Evolutionary conservation across 108 stramenopile genomes (phyloP).

Genomic region (Fragilaria radians): DNA sequence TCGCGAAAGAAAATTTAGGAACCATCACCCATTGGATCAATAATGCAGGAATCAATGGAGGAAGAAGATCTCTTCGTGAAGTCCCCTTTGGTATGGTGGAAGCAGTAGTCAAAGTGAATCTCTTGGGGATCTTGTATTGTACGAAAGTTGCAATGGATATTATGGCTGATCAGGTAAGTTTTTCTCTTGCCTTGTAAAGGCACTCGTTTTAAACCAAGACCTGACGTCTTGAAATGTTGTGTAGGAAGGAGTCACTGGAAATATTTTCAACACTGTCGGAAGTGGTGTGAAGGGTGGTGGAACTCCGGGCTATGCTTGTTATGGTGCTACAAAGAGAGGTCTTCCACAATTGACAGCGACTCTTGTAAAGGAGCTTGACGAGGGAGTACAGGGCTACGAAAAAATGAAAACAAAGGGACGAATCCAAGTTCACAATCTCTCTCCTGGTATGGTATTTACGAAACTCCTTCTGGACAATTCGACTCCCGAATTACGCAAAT

Average conservation of each 20-base stretch:
- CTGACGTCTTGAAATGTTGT: slow-evolving; percentile 1
- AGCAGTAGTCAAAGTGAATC: slow-evolving; percentile 78
- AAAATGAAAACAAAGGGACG: slow-evolving; percentile 66
- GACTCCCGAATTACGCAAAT: slow-evolving; percentile 87
- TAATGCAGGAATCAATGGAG: slow-evolving; percentile 89
- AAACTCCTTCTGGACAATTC: slow-evolving; percentile 85
- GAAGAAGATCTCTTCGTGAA: slow-evolving; percentile 71
- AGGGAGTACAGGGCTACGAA: slow-evolving; percentile 84
- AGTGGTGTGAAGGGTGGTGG: slow-evolving; percentile 89
- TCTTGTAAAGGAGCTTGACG: slow-evolving; percentile 79
- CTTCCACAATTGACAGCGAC: slow-evolving; percentile 82
- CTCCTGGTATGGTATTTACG: slow-evolving; percentile 92
- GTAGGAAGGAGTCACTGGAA: slow-evolving; percentile 62
- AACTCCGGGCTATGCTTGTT: slow-evolving; percentile 89
- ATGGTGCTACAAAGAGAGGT: slow-evolving; percentile 89
- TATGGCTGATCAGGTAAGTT: slow-evolving; percentile 65
- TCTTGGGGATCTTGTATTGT: slow-evolving; percentile 76
- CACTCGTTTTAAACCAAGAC: too few relatives aligned
- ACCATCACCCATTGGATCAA: slow-evolving; percentile 88
- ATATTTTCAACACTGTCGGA: slow-evolving; percentile 91
- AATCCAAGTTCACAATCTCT: slow-evolving; percentile 79
- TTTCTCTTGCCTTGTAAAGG: slow-evolving; percentile 1
- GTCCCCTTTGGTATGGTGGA: slow-evolving; percentile 72
- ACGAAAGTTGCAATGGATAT: slow-evolving; percentile 88
- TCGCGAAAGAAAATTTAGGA: slow-evolving; percentile 77